Evolutionary conservation across 176 grass and related monocot genomes (phyloP).

Genomic region (Oryza punctata): DNA sequence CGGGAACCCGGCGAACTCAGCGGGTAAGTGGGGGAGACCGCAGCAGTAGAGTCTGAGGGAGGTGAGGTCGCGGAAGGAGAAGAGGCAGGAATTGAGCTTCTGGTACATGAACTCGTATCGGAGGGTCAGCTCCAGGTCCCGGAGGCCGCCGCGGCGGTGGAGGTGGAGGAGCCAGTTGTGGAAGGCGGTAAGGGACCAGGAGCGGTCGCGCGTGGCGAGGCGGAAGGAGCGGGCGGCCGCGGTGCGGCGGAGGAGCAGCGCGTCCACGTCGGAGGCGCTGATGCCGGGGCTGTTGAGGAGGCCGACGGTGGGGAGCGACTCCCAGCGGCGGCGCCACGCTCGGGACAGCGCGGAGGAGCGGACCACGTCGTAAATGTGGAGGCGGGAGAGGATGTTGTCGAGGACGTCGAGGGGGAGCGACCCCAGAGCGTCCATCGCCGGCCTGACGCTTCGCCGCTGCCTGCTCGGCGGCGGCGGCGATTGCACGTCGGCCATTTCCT

Average conservation of each 20-base stretch:
- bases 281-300: neutral
- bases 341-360: constrained; percentile 18
- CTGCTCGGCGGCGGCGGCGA: no score
- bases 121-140: neutral
- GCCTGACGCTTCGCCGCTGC: no score
- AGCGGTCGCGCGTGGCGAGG: neutral
- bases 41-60: constrained; percentile 1
- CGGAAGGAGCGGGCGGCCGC: constrained; percentile 1
- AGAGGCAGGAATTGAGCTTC: neutral
- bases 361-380: constrained; percentile 10
- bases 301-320: neutral
- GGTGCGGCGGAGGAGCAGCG: constrained; percentile 11
- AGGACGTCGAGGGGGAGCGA: neutral
- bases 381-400: constrained; percentile 15
- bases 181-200: neutral
- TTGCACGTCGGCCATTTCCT: no score
- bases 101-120: neutral
- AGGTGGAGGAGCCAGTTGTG: constrained; percentile 1
- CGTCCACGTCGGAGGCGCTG: constrained; percentile 17
- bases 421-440: neutral
- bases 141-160: neutral
- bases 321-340: constrained; percentile 19
- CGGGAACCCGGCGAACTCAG: neutral
- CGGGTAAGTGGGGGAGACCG: neutral
- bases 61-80: constrained; percentile 6